Percentiles rank a stretch among this genome's conserved stretches.
Conservation (phyloP, 257 asterid species). For the Sherardia arvensis region DNA sequence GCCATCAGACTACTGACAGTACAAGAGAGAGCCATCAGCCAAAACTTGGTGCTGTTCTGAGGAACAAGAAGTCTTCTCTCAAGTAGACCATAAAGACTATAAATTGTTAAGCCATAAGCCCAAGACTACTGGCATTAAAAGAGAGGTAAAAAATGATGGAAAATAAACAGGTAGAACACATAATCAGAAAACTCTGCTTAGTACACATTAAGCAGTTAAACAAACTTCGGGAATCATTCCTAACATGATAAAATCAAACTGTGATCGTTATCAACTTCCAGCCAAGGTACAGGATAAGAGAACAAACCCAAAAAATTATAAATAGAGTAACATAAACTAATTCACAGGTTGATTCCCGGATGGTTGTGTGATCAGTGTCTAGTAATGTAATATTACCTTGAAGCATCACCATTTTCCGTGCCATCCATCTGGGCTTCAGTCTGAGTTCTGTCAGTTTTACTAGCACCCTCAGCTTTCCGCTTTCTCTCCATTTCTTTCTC, state of each 20-base stretch:
- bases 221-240: background rate
- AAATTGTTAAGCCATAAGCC: background rate
- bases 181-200: no score
- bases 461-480: conserved; percentile 38
- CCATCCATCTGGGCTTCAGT: conserved; percentile 20
- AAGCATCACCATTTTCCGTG: conserved; percentile 25
- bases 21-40: no score
- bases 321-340: background rate
- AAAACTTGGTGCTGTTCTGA: background rate
- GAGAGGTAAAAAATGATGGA: background rate
- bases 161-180: background rate
- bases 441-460: conserved; percentile 24
- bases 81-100: background rate
- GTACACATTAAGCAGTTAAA: no score
- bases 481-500: conserved; percentile 48
- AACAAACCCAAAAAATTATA: background rate
- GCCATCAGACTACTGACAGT: background rate
- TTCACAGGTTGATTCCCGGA: background rate
- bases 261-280: background rate
- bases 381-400: conserved; percentile 26
- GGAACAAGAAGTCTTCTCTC: background rate
- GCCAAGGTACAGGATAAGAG: background rate
- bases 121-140: background rate
- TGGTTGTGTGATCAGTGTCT: background rate
- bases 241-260: background rate